phyloP scores from a whole-genome alignment of 106 monocot genomes.

The Dioscorea zingiberensis region DNA sequence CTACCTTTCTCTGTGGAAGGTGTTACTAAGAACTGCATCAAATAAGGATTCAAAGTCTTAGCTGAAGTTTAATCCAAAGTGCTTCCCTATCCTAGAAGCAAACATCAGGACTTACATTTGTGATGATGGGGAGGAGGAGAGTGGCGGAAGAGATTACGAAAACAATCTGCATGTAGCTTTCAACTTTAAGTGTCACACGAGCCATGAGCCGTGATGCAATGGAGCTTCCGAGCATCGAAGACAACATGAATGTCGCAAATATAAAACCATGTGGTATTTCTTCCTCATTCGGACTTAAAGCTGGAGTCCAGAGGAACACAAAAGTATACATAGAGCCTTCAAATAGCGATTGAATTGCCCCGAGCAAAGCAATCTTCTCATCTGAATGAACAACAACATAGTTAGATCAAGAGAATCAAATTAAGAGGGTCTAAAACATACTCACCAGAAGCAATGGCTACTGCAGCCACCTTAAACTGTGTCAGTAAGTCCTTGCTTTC shows the following conservation, averaged over 20 bases:
- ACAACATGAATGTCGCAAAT: slow-evolving; percentile 98
- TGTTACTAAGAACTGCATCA: slow-evolving; percentile 50
- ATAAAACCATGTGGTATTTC: slow-evolving; percentile 97
- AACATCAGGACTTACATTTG: slow-evolving; percentile 43
- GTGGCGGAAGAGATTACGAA: slow-evolving; percentile 70
- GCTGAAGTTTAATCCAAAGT: not conserved
- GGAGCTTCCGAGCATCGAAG: slow-evolving; percentile 97
- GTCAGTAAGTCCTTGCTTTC: slow-evolving; percentile 70
- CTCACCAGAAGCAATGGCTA: slow-evolving; percentile 92
- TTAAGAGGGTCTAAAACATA: not conserved
- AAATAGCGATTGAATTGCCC: slow-evolving; percentile 96
- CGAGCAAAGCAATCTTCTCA: slow-evolving; percentile 96
- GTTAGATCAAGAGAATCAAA: too few relatives aligned
- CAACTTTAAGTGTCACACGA: slow-evolving; percentile 63
- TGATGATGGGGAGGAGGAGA: slow-evolving; percentile 75
- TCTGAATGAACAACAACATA: slow-evolving; percentile 29
- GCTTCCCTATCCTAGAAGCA: not conserved
- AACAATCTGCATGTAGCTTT: slow-evolving; percentile 95
- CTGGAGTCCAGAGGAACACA: slow-evolving; percentile 98
- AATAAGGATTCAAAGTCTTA: slow-evolving; percentile 1
- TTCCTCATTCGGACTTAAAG: slow-evolving; percentile 93
- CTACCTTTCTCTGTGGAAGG: slow-evolving; percentile 45
- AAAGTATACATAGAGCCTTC: slow-evolving; percentile 99
- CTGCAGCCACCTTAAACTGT: slow-evolving; percentile 85
- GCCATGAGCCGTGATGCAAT: slow-evolving; percentile 82